Base-by-base conservation (phyloP, 768 basidiomycete species). In the Pleurotus tuber-regium region DNA sequence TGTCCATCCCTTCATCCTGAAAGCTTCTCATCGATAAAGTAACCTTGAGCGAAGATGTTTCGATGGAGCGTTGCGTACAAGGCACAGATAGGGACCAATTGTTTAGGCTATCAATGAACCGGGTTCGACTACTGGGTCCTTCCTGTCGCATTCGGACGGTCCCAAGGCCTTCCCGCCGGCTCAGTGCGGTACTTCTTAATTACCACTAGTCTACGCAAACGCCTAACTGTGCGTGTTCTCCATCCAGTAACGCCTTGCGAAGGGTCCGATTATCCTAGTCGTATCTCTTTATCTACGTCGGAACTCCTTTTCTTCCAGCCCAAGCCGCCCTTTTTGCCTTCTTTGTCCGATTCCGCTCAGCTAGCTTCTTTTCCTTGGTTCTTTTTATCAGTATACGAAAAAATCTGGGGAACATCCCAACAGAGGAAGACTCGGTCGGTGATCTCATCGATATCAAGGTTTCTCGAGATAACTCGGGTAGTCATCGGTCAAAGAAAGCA, bases 151-250 rank as follows among this genome's bases (percentile, higher is more conserved):
- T 38, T 38, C 19, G 36, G 36, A 38, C 36, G 36, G 8, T 38
- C n/a, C 36, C 30, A 8, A 31, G 14, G 8, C 30, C 8, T 31
- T 31, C 7, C 36, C 36, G 36, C 14, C 36, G 36, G 36, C 36
- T 14, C 36, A 38, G 36, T 38, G 36, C 36, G 36, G 36, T 38
- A 38, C n/a, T 38, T 38, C 36, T n/a, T n/a, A n/a, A n/a, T n/a
- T n/a, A n/a, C n/a, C n/a, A n/a, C n/a, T n/a, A n/a, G n/a, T n/a
- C n/a, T n/a, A n/a, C n/a, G n/a, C n/a, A n/a, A n/a, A n/a, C n/a
- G n/a, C n/a, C n/a, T n/a, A n/a, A n/a, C n/a, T n/a, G n/a, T n/a
- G n/a, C n/a, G n/a, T n/a, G n/a, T n/a, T n/a, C n/a, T n/a, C n/a
- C n/a, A n/a, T n/a, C n/a, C n/a, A n/a, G n/a, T n/a, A n/a, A n/a